Evolutionary conservation across 352 stramenopile genomes (phyloP).

Genomic region (Pythium aristosporum): DNA sequence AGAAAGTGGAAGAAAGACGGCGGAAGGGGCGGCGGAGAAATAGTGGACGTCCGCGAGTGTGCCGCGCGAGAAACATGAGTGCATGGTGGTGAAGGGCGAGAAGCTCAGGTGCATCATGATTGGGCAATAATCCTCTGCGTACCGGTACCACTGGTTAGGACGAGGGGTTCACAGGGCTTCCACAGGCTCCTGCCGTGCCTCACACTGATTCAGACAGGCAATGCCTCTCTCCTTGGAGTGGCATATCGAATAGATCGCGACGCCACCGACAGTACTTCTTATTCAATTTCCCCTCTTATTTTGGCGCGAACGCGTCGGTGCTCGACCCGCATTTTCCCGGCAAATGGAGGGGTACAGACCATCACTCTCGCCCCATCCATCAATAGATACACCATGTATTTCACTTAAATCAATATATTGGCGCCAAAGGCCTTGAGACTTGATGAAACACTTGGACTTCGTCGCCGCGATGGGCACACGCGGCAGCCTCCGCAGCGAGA

Average conservation of each 20-base stretch:
- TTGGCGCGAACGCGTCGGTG: neutral
- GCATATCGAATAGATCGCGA: neutral
- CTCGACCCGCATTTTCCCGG: neutral
- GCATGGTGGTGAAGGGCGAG: neutral
- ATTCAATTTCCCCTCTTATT: no score
- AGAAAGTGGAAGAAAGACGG: neutral
- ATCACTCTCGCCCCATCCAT: conserved; percentile 6
- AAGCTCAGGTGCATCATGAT: conserved; percentile 1
- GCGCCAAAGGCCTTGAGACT: neutral
- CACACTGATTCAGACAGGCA: no score
- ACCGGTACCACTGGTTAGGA: neutral
- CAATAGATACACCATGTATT: neutral
- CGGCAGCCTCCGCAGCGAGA: conserved; percentile 30
- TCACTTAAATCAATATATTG: conserved; percentile 13
- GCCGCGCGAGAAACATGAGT: conserved; percentile 10
- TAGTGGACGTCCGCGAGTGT: neutral
- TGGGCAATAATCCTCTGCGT: neutral
- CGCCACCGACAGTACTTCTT: no score
- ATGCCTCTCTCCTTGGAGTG: conserved; percentile 3
- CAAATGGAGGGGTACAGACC: neutral
- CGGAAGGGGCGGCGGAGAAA: conserved; percentile 3
- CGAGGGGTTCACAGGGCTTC: conserved; percentile 1
- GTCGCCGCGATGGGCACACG: conserved; percentile 3
- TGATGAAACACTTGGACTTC: conserved; percentile 22
- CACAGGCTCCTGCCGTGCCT: no score